phyloP scores from a whole-genome alignment of 2,329 filamentous ascomycete species.

The Lithohypha guttulata region DNA sequence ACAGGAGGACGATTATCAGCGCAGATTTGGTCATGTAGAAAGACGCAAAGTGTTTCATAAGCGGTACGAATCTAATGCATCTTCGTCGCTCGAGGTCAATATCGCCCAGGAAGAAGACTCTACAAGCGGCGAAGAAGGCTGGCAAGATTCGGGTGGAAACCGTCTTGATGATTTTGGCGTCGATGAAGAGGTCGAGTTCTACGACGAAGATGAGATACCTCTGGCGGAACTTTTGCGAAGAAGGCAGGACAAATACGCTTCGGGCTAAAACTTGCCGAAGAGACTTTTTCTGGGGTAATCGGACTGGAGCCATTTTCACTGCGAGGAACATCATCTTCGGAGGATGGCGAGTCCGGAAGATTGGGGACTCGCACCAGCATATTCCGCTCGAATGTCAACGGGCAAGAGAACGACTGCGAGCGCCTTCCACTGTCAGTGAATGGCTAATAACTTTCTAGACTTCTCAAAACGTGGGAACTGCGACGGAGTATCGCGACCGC shows the following conservation, averaged over 20 bases:
- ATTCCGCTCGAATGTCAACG: no score
- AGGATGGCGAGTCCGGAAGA: no score
- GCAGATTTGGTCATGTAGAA: constrained; percentile 25
- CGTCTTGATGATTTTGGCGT: constrained; percentile 53
- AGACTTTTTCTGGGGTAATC: no score
- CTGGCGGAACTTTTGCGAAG: constrained; percentile 43
- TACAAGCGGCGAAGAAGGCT: constrained; percentile 47
- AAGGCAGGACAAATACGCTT: constrained; percentile 20
- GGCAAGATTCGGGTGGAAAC: constrained; percentile 54
- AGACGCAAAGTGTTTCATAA: constrained; percentile 34
- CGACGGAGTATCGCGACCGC: no score
- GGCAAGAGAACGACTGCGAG: no score
- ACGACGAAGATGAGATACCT: constrained; percentile 51
- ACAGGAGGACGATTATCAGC: constrained; percentile 41
- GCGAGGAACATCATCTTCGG: no score
- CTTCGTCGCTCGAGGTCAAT: constrained; percentile 15
- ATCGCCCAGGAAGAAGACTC: constrained; percentile 20
- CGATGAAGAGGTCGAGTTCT: constrained; percentile 54
- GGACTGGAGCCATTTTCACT: no score
- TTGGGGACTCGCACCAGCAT: no score
- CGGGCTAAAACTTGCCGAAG: background rate
- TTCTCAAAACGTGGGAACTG: no score
- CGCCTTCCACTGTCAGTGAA: no score
- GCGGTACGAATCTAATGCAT: constrained; percentile 24
- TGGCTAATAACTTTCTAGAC: no score